phyloP scores from a whole-genome alignment of 1,284 basidiomycete genomes.

The Tylopilus orsonianus region DNA sequence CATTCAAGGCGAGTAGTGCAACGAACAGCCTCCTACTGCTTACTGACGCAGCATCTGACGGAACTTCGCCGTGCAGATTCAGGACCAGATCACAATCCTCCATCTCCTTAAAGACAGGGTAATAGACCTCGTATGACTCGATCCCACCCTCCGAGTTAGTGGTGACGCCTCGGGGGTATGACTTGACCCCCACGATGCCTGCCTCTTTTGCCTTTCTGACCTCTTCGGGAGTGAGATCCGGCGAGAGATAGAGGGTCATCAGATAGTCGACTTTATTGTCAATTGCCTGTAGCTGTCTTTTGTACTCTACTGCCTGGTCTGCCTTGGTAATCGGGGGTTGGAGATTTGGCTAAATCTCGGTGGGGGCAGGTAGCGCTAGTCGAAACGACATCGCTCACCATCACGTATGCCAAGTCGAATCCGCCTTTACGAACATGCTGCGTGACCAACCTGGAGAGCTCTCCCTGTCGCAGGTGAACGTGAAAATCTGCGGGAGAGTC shows the following conservation, averaged over 20 bases:
- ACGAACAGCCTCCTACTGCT: constrained; percentile 32
- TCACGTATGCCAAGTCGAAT: constrained; percentile 92
- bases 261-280: constrained; percentile 84
- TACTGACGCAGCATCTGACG: constrained; percentile 81
- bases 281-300: constrained; percentile 70
- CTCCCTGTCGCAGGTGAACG: constrained; percentile 92
- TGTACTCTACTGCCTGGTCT: constrained; percentile 82
- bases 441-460: constrained; percentile 80
- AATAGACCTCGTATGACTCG: constrained; percentile 94
- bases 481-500: constrained; percentile 91
- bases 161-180: constrained; percentile 96
- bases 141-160: constrained; percentile 98
- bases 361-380: constrained; percentile 12
- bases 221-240: constrained; percentile 88
- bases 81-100: constrained; percentile 91
- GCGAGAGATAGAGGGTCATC: constrained; percentile 95
- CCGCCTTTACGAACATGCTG: constrained; percentile 92
- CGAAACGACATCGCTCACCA: constrained; percentile 56
- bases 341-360: constrained; percentile 78
- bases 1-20: constrained; percentile 2
- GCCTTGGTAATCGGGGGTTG: constrained; percentile 90
- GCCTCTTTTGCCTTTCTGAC: constrained; percentile 84
- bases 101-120: constrained; percentile 95
- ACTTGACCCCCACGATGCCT: constrained; percentile 96
- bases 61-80: constrained; percentile 97